Evolutionary conservation across 768 basidiomycete species (phyloP).

Genomic region (Amyloporia xantha): DNA sequence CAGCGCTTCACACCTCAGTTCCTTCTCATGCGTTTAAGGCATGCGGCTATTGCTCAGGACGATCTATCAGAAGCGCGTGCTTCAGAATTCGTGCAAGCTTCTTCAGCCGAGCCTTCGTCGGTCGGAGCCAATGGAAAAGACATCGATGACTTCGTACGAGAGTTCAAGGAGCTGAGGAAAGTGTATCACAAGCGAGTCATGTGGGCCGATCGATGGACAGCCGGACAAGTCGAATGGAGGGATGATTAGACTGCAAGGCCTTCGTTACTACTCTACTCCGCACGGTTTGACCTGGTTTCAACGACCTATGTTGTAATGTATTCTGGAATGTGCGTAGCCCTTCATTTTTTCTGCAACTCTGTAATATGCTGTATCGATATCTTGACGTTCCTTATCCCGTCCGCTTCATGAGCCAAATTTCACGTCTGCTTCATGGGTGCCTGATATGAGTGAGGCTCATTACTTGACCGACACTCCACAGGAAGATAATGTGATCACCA

Average conservation of each 20-base stretch:
- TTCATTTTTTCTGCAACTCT: neutral
- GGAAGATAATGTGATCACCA: too few relatives aligned
- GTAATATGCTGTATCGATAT: neutral
- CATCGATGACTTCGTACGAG: conserved; percentile 80
- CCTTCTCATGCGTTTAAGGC: conserved; percentile 78
- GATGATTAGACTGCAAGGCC: conserved; percentile 44
- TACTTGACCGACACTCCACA: too few relatives aligned
- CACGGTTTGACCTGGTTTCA: neutral
- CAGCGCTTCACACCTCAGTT: conserved; percentile 86
- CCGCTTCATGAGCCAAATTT: neutral
- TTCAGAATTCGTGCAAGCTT: conserved; percentile 69
- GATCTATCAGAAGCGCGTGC: conserved; percentile 83
- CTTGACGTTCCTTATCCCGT: neutral
- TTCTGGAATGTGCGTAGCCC: neutral
- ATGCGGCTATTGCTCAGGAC: conserved; percentile 87
- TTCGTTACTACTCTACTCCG: neutral
- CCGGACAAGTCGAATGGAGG: conserved; percentile 81
- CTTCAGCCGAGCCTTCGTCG: conserved; percentile 16
- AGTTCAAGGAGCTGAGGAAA: conserved; percentile 83
- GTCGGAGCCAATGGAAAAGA: conserved; percentile 36
- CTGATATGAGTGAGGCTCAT: too few relatives aligned
- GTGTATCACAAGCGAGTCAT: conserved; percentile 90
- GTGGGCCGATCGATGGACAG: conserved; percentile 84
- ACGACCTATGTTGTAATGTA: neutral
- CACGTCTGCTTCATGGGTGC: neutral